phyloP scores from a whole-genome alignment of 2,329 filamentous ascomycete species.

The Aspergillus ochraceus region DNA sequence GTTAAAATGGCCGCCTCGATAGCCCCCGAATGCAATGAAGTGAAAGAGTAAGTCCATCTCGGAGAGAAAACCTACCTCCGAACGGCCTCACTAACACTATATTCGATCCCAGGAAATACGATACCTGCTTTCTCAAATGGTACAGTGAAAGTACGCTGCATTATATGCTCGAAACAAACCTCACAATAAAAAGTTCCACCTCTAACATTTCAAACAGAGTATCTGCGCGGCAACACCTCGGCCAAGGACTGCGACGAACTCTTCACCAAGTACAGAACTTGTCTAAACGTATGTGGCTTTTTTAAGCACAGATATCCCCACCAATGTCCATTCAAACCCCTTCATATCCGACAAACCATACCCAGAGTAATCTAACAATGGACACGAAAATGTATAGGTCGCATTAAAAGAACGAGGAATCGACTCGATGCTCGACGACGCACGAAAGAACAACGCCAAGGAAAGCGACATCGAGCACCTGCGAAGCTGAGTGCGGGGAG shows the following conservation, averaged over 20 bases:
- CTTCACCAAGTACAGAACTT: constrained; percentile 86
- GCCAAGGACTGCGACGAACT: constrained; percentile 82
- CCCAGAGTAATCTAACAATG: neutral
- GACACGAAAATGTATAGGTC: constrained; percentile 53
- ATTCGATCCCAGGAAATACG: constrained; percentile 70
- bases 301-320: too few relatives aligned
- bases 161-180: neutral
- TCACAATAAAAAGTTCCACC: too few relatives aligned
- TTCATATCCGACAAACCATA: neutral
- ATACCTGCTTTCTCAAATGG: constrained; percentile 98
- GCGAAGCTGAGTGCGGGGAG: constrained; percentile 24
- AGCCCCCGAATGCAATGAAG: constrained; percentile 89
- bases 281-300: constrained; percentile 64
- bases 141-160: constrained; percentile 83
- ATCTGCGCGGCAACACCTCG: constrained; percentile 78
- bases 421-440: constrained; percentile 88
- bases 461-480: constrained; percentile 79
- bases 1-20: constrained; percentile 84
- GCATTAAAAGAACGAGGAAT: constrained; percentile 87
- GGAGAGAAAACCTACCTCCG: constrained; percentile 2
- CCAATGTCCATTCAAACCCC: too few relatives aligned
- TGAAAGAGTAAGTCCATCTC: constrained; percentile 74
- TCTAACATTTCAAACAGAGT: constrained; percentile 59
- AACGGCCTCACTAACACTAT: constrained; percentile 19
- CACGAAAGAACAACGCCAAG: constrained; percentile 74